Base-by-base conservation (phyloP, 805 yeast species). In the Phaffomyces antillensis region DNA sequence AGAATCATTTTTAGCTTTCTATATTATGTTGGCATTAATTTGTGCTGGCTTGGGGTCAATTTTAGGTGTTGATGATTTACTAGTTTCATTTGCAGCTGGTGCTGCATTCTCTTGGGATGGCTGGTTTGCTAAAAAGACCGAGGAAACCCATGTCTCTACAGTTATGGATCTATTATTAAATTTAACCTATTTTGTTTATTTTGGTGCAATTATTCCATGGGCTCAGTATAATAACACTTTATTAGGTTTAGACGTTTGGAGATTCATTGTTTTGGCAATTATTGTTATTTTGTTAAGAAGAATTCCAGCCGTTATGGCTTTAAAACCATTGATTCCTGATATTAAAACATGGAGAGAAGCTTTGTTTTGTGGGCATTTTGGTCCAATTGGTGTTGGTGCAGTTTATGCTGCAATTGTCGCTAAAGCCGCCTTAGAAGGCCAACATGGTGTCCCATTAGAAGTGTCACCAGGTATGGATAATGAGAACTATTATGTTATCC, bases 321-420 rank as follows among this genome's bases (percentile, higher is more conserved):
- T 86, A 41, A 85, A 85, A 56, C 89, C 91, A 0, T 60, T 88
- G 23, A 83, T 87, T 2, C 96, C 96, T 0, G 96, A 89, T 60
- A 77, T 89, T 35, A 81, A 87, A 55, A 76, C 87, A 11, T 89
- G 96, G 96, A 78, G 96, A 62, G 97, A 89, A 62, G 96, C 96
- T 0, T 61, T 89, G 4, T 90, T 90, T 63, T 87, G 95, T 62
- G 96, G 96, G 18, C 96, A 89, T 66, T 89, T 90, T 63, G 97
- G 97, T 16, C 96, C 97, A 2, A 86, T 90, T 58, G 97, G 97
- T 40, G 96, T 89, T 20, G 96, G 96, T 46, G 96, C 96, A 2
- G 72, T 89, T 8, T 88, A 86, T 63, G 91, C 93, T 36, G 81
- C 86, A 7, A 81, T 89, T 41, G 68, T 88, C 50, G 87, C 95